phyloP scores from a whole-genome alignment of 2,329 filamentous ascomycete genomes.

The Cercospora beticola region DNA sequence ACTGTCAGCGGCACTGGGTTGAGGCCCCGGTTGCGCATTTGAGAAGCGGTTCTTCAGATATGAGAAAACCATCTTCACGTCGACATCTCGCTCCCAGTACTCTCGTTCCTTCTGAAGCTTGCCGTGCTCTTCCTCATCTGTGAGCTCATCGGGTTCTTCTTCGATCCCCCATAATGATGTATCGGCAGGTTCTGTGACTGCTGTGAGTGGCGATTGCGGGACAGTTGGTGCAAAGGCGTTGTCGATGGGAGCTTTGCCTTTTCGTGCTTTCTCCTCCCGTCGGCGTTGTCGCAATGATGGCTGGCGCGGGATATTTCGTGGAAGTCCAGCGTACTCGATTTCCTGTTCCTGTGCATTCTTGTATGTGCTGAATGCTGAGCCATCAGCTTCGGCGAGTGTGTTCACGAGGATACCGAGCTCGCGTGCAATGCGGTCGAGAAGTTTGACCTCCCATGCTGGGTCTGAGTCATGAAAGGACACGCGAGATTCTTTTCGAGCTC shows the following conservation, averaged over 20 bases:
- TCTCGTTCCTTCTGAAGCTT: slow-evolving; percentile 55
- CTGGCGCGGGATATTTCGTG: slow-evolving; percentile 38
- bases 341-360: slow-evolving; percentile 53
- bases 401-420: slow-evolving; percentile 83
- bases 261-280: slow-evolving; percentile 22
- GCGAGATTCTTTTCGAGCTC: slow-evolving; percentile 34
- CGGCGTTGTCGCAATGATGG: slow-evolving; percentile 32
- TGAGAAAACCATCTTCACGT: slow-evolving; percentile 86
- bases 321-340: slow-evolving; percentile 76
- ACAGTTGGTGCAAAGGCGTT: slow-evolving; percentile 36
- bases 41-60: slow-evolving; percentile 78
- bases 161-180: slow-evolving; percentile 67
- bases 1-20: slow-evolving; percentile 26
- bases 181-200: slow-evolving; percentile 40
- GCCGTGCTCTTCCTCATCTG: slow-evolving; percentile 32
- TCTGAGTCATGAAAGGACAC: slow-evolving; percentile 39
- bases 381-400: slow-evolving; percentile 80
- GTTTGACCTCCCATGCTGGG: slow-evolving; percentile 68
- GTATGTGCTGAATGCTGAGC: slow-evolving; percentile 78
- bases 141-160: slow-evolving; percentile 52
- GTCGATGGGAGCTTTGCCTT: slow-evolving; percentile 22
- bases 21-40: slow-evolving; percentile 25
- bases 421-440: slow-evolving; percentile 79
- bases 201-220: slow-evolving; percentile 32
- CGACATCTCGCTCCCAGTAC: slow-evolving; percentile 91